Base-by-base conservation (phyloP, 2,329 filamentous ascomycete species). In the Paecilomyces dactylethromorphus region DNA sequence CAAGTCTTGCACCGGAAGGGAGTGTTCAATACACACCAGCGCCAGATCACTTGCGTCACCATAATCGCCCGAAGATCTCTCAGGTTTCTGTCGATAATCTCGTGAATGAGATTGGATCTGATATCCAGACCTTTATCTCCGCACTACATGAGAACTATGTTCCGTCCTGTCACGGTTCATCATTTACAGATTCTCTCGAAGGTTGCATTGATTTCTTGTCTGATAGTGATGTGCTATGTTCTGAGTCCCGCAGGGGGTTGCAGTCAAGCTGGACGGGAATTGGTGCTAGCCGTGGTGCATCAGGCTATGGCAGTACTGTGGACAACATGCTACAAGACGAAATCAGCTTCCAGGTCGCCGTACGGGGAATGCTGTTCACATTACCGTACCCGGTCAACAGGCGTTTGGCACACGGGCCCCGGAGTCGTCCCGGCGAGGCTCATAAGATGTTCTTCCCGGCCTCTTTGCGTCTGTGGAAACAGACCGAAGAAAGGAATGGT, bases 71-170 rank as follows among this genome's bases (percentile, higher is more conserved):
- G 0, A 87, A 84, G 64, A 77, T 78, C 35, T 87, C 88, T 0
- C 81, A 89, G 62, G 87, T 92, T 1, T 78, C 79, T 6, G 83
- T 90, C 6, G 88, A 96, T 63, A 81, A 84, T 1, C 81, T 99
- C n/a, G 88, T 96, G 24, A 91, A 96, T 67, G 93, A 97, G 76
- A 92, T 90, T 0, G 94, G 94, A 1, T 96, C 94, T 0, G 94
- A 99, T 68, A 91, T 88, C 0, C 86, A 90, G 59, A 97, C 92
- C 0, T 97, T 97, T 68, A 84, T 96, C 54, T 90, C 91, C 3
- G 90, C 92, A 3, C 78, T 97, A 0, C 93, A 97, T 70, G 94
- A 99, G 69, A 99, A 99, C 69, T 97, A 96, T 65, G 82, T 88
- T 1, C 80, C 92, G 0, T 97, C 94, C 0, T 97, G 93, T 72